Evolutionary conservation across 345 rosid genomes (phyloP), one percentile per base, ranked within the genome.

Genomic region (Alliaria petiolata): DNA sequence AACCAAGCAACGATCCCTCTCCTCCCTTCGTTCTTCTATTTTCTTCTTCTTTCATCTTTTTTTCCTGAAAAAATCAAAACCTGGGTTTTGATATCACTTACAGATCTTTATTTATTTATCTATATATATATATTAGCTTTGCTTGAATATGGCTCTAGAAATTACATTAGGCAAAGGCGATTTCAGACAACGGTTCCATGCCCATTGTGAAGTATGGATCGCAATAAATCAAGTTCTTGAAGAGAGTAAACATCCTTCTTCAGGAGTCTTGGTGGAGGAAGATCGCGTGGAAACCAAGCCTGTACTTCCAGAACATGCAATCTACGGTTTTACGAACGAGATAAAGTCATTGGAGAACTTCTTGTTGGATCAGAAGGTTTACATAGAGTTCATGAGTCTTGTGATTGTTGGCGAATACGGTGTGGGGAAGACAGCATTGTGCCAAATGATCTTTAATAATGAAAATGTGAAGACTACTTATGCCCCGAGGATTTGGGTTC

Each of bases 351-450:
- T 73, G 43, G 5, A 73, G 40, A 51, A 38, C 60, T 73, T 73
- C 60, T 65, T 82, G 60, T 11, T 73, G 60, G 77, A 65, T 12
- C 43, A 58, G 6, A 73, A 73, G 66, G 77, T 73, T 6, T 28
- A 39, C 36, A 65, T 11, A 3, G 30, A 56, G 38, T 83, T 87
- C 79, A 81, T 73, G 80, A 78, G 62, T 16, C 46, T 79, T 16
- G 89, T 75, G 35, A 26, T 80, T 52, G 56, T 71, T 0, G 91
- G 91, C 62, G 69, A 44, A 14, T 54, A 57, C 1, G 85, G 84
- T 15, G 79, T 69, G 2, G 85, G 89, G 20, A 85, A 85, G 57
- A 79, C 89, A 22, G 46, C 80, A 12, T 66, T 87, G 3, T 85
- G 86, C 64, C 52, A 76, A 47, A 5, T 5, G 3, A 59, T 85